A percentile compares a stretch with the other conserved stretches of the same genome.
Conservation (phyloP, 192 early-diverging fungal genomes). For the Podila horticola region DNA sequence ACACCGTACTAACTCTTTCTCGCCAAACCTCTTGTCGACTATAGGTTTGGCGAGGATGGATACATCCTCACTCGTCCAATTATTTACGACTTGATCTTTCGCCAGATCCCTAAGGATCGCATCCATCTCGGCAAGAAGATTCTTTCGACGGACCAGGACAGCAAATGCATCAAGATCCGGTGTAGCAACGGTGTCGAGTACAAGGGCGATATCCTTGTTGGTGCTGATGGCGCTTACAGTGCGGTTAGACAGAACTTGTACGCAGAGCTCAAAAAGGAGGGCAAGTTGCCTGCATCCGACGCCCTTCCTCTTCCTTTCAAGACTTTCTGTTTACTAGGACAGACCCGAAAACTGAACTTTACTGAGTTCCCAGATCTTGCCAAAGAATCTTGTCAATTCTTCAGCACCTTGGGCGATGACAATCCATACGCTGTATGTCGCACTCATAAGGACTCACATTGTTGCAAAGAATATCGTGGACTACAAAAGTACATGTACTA, state of each 20-base stretch:
- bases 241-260: conserved; percentile 16
- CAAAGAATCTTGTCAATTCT: conserved; percentile 18
- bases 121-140: conserved; percentile 22
- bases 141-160: conserved; percentile 7
- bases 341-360: conserved; percentile 12
- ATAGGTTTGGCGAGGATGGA: conserved; percentile 16
- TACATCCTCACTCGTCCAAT: conserved; percentile 13
- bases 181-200: conserved; percentile 13
- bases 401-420: conserved; percentile 19
- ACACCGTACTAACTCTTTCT: conserved; percentile 4
- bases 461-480: background rate
- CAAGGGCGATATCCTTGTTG: conserved; percentile 24
- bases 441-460: background rate
- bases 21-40: conserved; percentile 10
- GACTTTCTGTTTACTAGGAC: conserved; percentile 15
- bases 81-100: conserved; percentile 12
- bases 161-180: conserved; percentile 5
- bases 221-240: conserved; percentile 22
- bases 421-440: conserved; percentile 17
- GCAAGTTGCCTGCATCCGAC: conserved; percentile 18
- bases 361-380: conserved; percentile 17
- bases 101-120: conserved; percentile 12
- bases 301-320: conserved; percentile 1
- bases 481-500: background rate
- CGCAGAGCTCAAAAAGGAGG: background rate